Evolutionary conservation across 2,329 filamentous ascomycete species (phyloP).

Genomic region (Verticillium nonalfalfae): DNA sequence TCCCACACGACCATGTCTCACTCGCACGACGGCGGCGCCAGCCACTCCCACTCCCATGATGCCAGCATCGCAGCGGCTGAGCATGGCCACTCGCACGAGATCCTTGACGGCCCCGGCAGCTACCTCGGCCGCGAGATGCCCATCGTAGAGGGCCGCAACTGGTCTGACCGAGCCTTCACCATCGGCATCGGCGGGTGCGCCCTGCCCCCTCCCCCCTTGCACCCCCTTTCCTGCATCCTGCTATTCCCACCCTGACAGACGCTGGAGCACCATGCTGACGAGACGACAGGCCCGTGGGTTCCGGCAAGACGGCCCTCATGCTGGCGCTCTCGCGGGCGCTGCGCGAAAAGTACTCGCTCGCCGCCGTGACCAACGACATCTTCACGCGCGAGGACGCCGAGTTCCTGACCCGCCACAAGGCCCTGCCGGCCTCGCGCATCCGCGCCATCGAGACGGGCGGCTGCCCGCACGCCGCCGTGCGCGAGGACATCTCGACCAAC

Average conservation of each 20-base stretch:
- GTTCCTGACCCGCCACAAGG: constrained; percentile 83
- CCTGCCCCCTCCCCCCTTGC: not conserved
- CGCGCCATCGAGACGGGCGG: constrained; percentile 96
- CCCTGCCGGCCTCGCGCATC: constrained; percentile 78
- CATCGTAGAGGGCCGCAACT: constrained; percentile 80
- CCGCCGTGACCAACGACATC: constrained; percentile 97
- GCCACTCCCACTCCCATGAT: constrained; percentile 52
- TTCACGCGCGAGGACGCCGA: constrained; percentile 98
- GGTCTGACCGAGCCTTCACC: constrained; percentile 86
- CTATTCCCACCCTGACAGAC: no score
- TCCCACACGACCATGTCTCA: constrained; percentile 26
- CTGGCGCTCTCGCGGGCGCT: constrained; percentile 83
- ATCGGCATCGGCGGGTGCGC: constrained; percentile 94
- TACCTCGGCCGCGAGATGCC: constrained; percentile 90
- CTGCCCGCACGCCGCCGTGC: constrained; percentile 93
- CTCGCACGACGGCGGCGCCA: constrained; percentile 42
- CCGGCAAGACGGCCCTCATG: constrained; percentile 96
- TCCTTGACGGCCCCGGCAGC: constrained; percentile 88
- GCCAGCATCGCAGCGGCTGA: constrained; percentile 50
- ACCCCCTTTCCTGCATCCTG: no score
- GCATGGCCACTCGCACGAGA: constrained; percentile 94
- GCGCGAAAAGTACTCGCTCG: constrained; percentile 75
- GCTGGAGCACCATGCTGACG: not conserved
- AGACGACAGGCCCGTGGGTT: constrained; percentile 75
- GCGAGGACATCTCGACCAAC: constrained; percentile 94